These are phyloP conservation scores for Eremochloa ophiuroides DNA, from an alignment of 176 grass and related monocot species.

Conservation along the genomic window DNA sequence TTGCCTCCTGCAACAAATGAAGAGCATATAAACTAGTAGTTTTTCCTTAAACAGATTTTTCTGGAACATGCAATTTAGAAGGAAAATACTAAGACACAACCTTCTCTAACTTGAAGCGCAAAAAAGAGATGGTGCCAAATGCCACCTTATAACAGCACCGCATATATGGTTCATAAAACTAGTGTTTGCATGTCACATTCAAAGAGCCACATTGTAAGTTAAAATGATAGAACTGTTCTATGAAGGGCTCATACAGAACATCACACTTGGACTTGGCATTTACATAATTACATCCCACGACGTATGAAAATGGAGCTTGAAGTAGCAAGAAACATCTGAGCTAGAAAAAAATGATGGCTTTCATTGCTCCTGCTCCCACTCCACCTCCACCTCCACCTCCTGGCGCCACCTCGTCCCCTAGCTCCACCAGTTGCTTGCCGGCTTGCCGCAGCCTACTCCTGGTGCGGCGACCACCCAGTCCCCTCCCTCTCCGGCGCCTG, in stretches of 20 bases:
- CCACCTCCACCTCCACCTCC: too few species aligned
- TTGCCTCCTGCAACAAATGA: conserved; percentile 68
- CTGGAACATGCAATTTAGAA: not conserved
- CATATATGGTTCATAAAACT: not conserved
- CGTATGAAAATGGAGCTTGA: not conserved
- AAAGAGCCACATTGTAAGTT: not conserved
- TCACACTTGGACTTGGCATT: not conserved
- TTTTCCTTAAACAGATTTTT: not conserved
- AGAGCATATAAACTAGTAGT: not conserved
- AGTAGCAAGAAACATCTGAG: not conserved
- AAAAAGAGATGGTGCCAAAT: conserved; percentile 11
- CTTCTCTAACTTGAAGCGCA: not conserved
- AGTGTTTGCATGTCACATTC: not conserved
- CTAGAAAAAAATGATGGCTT: too few species aligned
- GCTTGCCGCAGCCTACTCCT: too few species aligned
- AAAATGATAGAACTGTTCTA: not conserved
- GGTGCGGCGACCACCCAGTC: too few species aligned
- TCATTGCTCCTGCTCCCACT: too few species aligned
- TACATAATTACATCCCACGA: not conserved
- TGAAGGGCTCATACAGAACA: not conserved
- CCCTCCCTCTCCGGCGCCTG: too few species aligned
- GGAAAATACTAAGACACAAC: not conserved
- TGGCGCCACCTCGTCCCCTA: too few species aligned
- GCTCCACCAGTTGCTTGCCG: too few species aligned
- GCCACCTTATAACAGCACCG: not conserved